Evolutionary conservation across 2,329 filamentous ascomycete species (phyloP), one percentile per base, ranked within the genome.

Genomic region (Penicillium italicum): DNA sequence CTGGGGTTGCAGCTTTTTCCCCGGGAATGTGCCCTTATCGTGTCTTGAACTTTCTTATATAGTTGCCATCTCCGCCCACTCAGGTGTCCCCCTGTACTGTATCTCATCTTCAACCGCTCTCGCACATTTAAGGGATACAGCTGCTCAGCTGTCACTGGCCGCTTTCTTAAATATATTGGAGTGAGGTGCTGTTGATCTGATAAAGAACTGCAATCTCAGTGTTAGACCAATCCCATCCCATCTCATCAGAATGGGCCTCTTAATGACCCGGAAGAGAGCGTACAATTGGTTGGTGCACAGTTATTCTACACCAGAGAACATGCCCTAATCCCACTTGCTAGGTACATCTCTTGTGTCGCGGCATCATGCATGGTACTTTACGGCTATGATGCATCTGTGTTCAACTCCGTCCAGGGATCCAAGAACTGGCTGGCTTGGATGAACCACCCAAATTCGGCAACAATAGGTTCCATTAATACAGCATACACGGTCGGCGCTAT

Each of bases 341-440:
- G 84, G 84, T 88, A 86, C 75, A 84, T 87, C 62, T 86, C 85
- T 57, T 77, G 88, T 48, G 83, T 89, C 61, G 86, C 86, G 54
- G 86, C 87, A 66, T 84, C 85, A 70, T 89, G 85, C 71, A 89
- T 89, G 87, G 85, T 89, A 22, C 78, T 90, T 42, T 89, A 89
- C 69, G 87, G 87, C 55, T 89, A 89, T 69, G 87, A 89, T 79
- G 85, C 86, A 1, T 87, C 85, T 36, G 86, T 88, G 44, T 90
- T 85, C 78, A 90, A 90, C 70, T 85, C 86, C 5, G 82, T 88
- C 6, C 86, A 88, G 71, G 84, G 83, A 31, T 88, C 85, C 1
- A 71, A 82, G 14, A 81, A 89, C 69, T 90, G 87, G 86, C 74
- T 84, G 12, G 75, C 74, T 18, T 89, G 81, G 74, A 88, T 88